Evolutionary conservation across 1,284 basidiomycete species (phyloP).

Genomic region (Caloboletus inedulis): DNA sequence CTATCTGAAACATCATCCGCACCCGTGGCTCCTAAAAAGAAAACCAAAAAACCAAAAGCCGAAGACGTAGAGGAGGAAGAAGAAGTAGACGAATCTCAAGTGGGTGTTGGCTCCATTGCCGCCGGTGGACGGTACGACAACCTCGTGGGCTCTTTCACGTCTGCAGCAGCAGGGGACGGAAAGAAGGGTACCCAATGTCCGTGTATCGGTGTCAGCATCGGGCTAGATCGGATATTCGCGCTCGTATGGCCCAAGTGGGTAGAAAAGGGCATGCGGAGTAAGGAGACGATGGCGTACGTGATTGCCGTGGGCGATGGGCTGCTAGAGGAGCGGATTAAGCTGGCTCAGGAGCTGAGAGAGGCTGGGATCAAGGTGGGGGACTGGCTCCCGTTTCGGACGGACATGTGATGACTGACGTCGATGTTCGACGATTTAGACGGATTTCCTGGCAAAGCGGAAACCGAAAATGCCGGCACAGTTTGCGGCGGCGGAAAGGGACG

Average conservation of each 20-base stretch:
- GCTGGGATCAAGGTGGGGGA: constrained; percentile 79
- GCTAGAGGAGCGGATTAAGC: constrained; percentile 79
- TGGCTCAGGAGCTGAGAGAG: constrained; percentile 82
- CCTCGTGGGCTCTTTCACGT: constrained; percentile 91
- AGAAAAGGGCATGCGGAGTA: constrained; percentile 74
- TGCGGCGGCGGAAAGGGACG: constrained; percentile 87
- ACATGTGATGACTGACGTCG: background rate
- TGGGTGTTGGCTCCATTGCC: constrained; percentile 97
- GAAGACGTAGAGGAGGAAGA: constrained; percentile 61
- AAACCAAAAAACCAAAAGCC: constrained; percentile 51
- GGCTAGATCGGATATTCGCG: constrained; percentile 94
- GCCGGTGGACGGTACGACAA: constrained; percentile 97
- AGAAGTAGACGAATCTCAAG: constrained; percentile 88
- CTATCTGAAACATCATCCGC: constrained; percentile 32
- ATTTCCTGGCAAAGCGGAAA: constrained; percentile 92
- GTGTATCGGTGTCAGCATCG: constrained; percentile 93
- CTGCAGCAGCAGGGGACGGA: constrained; percentile 70
- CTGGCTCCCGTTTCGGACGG: background rate
- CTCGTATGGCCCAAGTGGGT: constrained; percentile 86
- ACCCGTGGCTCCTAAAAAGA: constrained; percentile 43
- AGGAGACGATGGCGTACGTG: constrained; percentile 94
- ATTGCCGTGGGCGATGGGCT: constrained; percentile 92
- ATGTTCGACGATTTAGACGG: constrained; percentile 52
- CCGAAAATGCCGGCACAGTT: constrained; percentile 89
- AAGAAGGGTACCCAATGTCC: constrained; percentile 73